A percentile compares a stretch with the other conserved stretches of the same genome.
phyloP scores from a whole-genome alignment of 139 green algal species.

The Chlorella vulgaris region DNA sequence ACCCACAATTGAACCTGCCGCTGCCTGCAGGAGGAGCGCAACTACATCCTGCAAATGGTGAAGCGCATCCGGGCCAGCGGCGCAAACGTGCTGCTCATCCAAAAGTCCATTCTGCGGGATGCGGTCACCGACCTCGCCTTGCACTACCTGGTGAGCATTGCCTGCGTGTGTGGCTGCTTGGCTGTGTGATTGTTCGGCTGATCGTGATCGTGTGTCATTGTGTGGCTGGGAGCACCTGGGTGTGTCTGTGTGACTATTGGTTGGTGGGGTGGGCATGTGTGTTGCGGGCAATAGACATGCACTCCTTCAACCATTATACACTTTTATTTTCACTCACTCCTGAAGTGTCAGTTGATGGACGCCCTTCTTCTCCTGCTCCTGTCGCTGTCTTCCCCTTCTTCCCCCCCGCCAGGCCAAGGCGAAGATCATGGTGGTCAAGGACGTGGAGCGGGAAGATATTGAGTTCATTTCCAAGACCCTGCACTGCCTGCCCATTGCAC shows the following conservation, averaged over 20 bases:
- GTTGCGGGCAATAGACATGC: too few relatives aligned
- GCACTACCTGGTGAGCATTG: conserved; percentile 89
- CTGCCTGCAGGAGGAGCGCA: conserved; percentile 94
- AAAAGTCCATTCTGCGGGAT: conserved; percentile 98
- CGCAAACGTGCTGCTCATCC: conserved; percentile 98
- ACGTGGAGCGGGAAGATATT: conserved; percentile 98
- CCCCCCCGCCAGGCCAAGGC: conserved; percentile 94
- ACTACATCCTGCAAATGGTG: conserved; percentile 98
- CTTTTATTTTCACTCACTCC: too few relatives aligned
- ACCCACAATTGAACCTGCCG: too few relatives aligned
- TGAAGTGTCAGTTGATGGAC: too few relatives aligned
- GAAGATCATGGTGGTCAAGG: conserved; percentile 99
- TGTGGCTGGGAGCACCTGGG: too few relatives aligned
- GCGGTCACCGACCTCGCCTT: conserved; percentile 96
- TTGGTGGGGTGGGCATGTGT: too few relatives aligned
- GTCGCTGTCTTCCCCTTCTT: too few relatives aligned
- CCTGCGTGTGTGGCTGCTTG: not conserved
- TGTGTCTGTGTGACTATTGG: too few relatives aligned
- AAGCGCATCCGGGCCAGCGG: conserved; percentile 97
- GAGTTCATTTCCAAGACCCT: conserved; percentile 94
- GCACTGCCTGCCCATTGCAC: conserved; percentile 70
- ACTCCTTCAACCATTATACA: too few relatives aligned
- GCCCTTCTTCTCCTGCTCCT: too few relatives aligned
- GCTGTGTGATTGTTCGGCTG: too few relatives aligned
- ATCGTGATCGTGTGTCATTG: too few relatives aligned